phyloP scores from a whole-genome alignment of 768 basidiomycete genomes.

The Podaxis sp. region DNA sequence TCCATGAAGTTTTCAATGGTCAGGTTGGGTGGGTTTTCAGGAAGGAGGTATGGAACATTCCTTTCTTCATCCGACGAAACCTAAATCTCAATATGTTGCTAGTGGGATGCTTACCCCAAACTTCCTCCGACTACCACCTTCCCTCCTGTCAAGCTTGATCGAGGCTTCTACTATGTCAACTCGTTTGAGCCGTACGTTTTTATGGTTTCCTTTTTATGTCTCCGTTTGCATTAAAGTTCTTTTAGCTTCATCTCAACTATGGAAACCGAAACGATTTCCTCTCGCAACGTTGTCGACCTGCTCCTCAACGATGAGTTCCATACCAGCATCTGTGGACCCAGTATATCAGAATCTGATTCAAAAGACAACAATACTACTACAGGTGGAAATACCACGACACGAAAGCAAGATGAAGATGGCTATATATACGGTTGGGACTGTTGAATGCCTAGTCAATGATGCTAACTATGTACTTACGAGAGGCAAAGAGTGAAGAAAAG shows the following conservation, averaged over 20 bases:
- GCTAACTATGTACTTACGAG: conserved; percentile 11
- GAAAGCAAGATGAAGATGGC: conserved; percentile 23
- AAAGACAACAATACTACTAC: conserved; percentile 2
- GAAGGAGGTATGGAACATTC: conserved; percentile 56
- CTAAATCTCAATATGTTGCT: neutral
- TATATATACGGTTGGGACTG: conserved; percentile 82
- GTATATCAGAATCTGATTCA: conserved; percentile 16
- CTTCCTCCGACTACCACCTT: conserved; percentile 65
- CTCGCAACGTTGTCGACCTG: conserved; percentile 81
- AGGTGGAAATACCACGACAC: neutral
- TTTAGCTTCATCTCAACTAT: conserved; percentile 82
- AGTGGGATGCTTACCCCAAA: conserved; percentile 84
- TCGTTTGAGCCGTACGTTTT: conserved; percentile 80
- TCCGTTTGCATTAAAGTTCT: conserved; percentile 1
- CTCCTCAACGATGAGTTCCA: conserved; percentile 72
- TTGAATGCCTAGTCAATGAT: conserved; percentile 28
- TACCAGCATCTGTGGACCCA: conserved; percentile 63
- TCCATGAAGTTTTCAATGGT: conserved; percentile 60
- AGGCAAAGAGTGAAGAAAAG: neutral
- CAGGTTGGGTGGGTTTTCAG: conserved; percentile 79
- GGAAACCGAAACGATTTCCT: conserved; percentile 88
- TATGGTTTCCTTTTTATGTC: conserved; percentile 1
- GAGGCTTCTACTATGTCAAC: conserved; percentile 88
- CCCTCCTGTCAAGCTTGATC: conserved; percentile 75
- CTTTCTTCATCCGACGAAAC: neutral